phyloP scores from a whole-genome alignment of 2,329 filamentous ascomycete genomes.

The Calonectria honghensis region DNA sequence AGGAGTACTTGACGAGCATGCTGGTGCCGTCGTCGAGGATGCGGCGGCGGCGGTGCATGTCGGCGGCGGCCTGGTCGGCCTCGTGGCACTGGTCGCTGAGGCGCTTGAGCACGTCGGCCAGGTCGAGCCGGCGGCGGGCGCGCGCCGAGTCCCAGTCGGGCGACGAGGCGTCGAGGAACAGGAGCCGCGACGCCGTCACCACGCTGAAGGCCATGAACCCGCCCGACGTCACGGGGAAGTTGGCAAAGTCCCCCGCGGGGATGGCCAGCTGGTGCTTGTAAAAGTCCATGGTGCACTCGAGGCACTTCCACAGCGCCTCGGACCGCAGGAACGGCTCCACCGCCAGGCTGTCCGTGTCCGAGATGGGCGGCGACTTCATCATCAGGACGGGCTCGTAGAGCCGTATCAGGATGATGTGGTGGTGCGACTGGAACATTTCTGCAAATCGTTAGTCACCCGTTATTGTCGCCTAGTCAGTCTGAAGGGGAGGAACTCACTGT shows the following conservation, averaged over 20 bases:
- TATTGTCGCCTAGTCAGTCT: not conserved
- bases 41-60: slow-evolving; percentile 50
- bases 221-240: slow-evolving; percentile 56
- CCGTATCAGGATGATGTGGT: slow-evolving; percentile 57
- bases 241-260: slow-evolving; percentile 51
- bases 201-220: slow-evolving; percentile 59
- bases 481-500: slow-evolving; percentile 40
- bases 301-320: slow-evolving; percentile 62
- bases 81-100: slow-evolving; percentile 58
- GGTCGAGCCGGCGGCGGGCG: slow-evolving; percentile 59
- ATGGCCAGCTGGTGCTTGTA: slow-evolving; percentile 54
- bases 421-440: slow-evolving; percentile 61
- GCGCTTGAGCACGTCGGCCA: slow-evolving; percentile 53
- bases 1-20: slow-evolving; percentile 57
- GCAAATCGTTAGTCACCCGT: accelerated
- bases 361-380: slow-evolving; percentile 49
- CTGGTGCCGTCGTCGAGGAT: slow-evolving; percentile 57
- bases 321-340: slow-evolving; percentile 56
- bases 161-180: slow-evolving; percentile 58
- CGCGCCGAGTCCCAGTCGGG: slow-evolving; percentile 61
- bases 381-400: slow-evolving; percentile 63
- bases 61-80: slow-evolving; percentile 53
- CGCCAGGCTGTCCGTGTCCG: slow-evolving; percentile 41
- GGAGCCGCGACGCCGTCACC: slow-evolving; percentile 60
- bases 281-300: slow-evolving; percentile 55